Conservation (phyloP, 2,329 filamentous ascomycete genomes). For the Mollisiaceae sp. region DNA sequence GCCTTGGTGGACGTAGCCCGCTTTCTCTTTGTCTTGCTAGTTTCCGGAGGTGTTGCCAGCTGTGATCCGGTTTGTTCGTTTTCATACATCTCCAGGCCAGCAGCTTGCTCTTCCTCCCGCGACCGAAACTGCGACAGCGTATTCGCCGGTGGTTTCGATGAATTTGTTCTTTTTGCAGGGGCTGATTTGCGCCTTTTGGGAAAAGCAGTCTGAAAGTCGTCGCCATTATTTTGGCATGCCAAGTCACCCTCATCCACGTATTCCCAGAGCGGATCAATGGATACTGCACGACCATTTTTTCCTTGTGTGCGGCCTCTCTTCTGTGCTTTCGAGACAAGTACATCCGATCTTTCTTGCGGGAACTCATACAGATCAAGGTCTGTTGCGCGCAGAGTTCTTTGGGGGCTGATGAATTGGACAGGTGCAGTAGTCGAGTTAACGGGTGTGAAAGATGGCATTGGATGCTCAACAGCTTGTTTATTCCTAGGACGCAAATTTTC, state of each 20-base stretch:
- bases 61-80: slow-evolving; percentile 16
- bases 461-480: not conserved
- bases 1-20: slow-evolving; percentile 13
- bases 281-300: slow-evolving; percentile 23
- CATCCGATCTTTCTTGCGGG: slow-evolving; percentile 12
- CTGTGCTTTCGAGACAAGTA: slow-evolving; percentile 11
- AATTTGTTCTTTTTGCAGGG: slow-evolving; percentile 24
- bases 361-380: slow-evolving; percentile 23
- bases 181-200: slow-evolving; percentile 30
- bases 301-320: slow-evolving; percentile 19
- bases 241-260: slow-evolving; percentile 31
- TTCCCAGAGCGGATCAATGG: slow-evolving; percentile 28
- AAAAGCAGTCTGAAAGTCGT: slow-evolving; percentile 9
- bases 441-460: slow-evolving; percentile 32
- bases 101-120: not conserved
- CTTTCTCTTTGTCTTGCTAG: slow-evolving; percentile 21
- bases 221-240: slow-evolving; percentile 18
- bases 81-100: not conserved
- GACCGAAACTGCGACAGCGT: not conserved
- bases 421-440: slow-evolving; percentile 27
- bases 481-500: not conserved
- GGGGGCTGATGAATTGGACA: slow-evolving; percentile 26
- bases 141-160: slow-evolving; percentile 9
- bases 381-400: slow-evolving; percentile 20
- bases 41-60: slow-evolving; percentile 27